Percentiles rank a stretch among this genome's conserved stretches.
Conservation (phyloP, 2,329 filamentous ascomycete genomes). For the Neonectria faginata region DNA sequence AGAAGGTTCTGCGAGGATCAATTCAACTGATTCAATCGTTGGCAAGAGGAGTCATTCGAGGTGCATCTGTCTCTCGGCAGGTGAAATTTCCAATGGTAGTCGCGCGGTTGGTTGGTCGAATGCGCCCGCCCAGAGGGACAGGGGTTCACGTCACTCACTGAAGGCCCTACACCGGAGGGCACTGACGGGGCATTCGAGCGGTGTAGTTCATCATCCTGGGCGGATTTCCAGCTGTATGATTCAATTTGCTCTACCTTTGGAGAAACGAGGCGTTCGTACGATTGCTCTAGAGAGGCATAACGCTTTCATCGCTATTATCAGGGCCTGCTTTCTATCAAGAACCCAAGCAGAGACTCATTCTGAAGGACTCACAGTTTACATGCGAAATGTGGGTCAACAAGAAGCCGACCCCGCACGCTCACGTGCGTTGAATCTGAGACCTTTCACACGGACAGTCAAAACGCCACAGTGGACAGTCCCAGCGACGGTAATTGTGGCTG, state of each 20-base stretch:
- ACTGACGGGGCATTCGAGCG: constrained; percentile 17
- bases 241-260: neutral
- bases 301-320: neutral
- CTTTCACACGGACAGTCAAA: neutral
- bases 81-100: constrained; percentile 39
- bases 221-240: neutral
- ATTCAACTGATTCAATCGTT: constrained; percentile 10
- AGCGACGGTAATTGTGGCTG: neutral
- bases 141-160: constrained; percentile 14
- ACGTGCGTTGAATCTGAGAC: neutral
- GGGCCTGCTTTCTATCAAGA: neutral
- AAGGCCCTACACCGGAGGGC: constrained; percentile 18
- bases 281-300: neutral
- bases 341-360: neutral
- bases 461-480: too few relatives aligned
- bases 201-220: constrained; percentile 16
- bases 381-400: neutral
- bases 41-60: constrained; percentile 18
- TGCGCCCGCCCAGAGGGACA: constrained; percentile 7
- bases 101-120: constrained; percentile 30
- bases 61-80: constrained; percentile 26
- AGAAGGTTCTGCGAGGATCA: neutral
- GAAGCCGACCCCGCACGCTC: neutral
- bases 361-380: neutral
- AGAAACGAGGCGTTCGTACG: neutral